Base-by-base conservation (phyloP, 345 rosid species). In the Bruguiera gymnorhiza region DNA sequence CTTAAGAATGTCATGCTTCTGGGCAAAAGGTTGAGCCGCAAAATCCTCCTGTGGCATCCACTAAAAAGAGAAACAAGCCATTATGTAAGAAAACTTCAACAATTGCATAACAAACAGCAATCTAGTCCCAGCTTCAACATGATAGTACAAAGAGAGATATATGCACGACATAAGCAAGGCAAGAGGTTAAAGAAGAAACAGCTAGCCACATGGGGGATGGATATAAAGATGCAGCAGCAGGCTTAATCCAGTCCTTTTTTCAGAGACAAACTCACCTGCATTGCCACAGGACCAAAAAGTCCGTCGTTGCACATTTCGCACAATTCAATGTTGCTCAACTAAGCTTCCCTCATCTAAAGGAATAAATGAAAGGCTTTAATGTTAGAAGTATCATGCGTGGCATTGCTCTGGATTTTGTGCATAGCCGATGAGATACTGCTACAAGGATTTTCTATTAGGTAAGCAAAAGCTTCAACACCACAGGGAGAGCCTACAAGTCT, bases 21-120 rank as follows among this genome's bases (percentile, higher is more conserved):
- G 80, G 48, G 75, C 77, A 6, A 81, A 68, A 66, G 94, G 94
- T 72, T 92, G 94, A 65, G 87, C 78, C 62, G 89, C 96, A 64
- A 79, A 92, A 74, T 88, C 92, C 75, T 88, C 91, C 7, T 86
- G 60, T 5, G 80, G 86, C 91, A 92, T 83, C 98, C 98, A 89
- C 96, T 92, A 68, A 37, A 39, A 55, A 29, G 20, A 68, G 60
- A 55, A 57, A 56, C 7, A 2, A 39, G 19, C 30, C 60, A 66
- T 15, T 51, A 60, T 34, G 6, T 3, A 6, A n/a, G 54, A 60
- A 56, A 56, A 8, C 16, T 23, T 55, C 24, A 56, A 24, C 30
- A 3, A 5, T 26, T 55, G 15, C 9, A 21, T 23, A 4, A 55
- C 11, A 21, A 23, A 3, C 23, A 3, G 16, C 59, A 23, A 9